Conservation (phyloP, 2,329 filamentous ascomycete genomes). For the Cytospora piceae region DNA sequence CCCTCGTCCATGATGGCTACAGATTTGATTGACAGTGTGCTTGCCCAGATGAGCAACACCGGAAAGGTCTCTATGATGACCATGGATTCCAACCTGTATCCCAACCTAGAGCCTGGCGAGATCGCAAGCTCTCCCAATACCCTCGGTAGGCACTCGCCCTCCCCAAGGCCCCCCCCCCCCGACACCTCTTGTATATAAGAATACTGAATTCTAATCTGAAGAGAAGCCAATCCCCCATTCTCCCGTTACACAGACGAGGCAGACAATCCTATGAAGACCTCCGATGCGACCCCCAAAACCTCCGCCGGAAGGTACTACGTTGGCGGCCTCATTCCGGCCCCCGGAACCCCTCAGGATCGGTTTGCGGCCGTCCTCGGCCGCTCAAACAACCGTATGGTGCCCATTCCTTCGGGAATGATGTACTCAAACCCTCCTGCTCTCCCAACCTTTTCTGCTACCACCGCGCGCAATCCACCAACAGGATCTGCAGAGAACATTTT, state of each 20-base stretch:
- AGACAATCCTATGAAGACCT: neutral
- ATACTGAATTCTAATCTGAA: neutral
- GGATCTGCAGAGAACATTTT: neutral
- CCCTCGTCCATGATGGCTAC: constrained; percentile 1
- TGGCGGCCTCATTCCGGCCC: constrained; percentile 9
- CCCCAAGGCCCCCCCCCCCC: neutral
- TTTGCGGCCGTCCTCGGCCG: constrained; percentile 22
- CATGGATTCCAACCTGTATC: neutral
- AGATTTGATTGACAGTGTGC: constrained; percentile 6
- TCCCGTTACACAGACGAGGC: constrained; percentile 8
- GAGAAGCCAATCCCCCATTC: constrained; percentile 2
- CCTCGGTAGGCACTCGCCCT: neutral
- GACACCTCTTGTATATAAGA: neutral
- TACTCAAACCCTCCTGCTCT: neutral
- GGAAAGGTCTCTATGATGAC: neutral
- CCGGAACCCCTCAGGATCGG: constrained; percentile 22
- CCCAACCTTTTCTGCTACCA: neutral
- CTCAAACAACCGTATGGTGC: constrained; percentile 2
- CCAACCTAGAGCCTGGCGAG: constrained; percentile 10
- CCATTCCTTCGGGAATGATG: neutral
- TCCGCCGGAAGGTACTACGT: neutral
- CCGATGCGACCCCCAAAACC: neutral
- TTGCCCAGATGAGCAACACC: constrained; percentile 10
- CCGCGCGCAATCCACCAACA: neutral
- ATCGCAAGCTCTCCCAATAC: neutral